Evolutionary conservation across 2,329 filamentous ascomycete genomes (phyloP), one percentile per base, ranked within the genome.

Genomic region (Simplicillium aogashimaense): DNA sequence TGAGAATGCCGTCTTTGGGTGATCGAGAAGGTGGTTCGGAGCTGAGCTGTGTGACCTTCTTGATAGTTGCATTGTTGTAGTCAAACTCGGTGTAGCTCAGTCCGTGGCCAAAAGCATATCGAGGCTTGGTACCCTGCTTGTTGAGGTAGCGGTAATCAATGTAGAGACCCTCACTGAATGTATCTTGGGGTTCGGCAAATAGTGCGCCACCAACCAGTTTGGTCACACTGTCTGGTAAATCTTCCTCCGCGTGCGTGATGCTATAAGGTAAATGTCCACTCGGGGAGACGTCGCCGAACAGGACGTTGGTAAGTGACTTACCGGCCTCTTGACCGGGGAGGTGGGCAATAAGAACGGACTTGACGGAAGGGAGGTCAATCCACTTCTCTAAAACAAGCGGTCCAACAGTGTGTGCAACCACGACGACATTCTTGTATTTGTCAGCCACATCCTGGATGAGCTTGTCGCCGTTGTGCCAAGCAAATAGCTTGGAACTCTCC

Each of bases 71-170:
- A 4, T 73, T 65, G 1, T 68, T 45, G 42, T 86, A 72, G 11
- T 74, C 63, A 57, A 90, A 94, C 1, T 63, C 72, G 0, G 86
- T 88, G 64, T 92, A 94, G 39, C 81, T 86, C 2, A 95, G 71
- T 0, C 89, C 90, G 44, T 80, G 89, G 0, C 90, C 89, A 51
- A 95, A 95, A 36, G 86, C 83, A 55, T 81, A 95, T 1, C 84
- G 81, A 1, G 89, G 89, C 5, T 69, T 68, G 44, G 92, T 81
- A 42, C 71, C 67, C 40, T 81, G 61, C 55, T 83, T 85, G 66
- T 95, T 88, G 50, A 95, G 89, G 59, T 89, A 76, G 11, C 88
- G 81, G 63, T 95, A 95, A 65, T 95, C 90, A 49, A 94, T 80
- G 54, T 89, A 89, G 0, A 95, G 63, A 0, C 86, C 86, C 54